Conservation (phyloP, 352 stramenopile genomes). For the Pythium biforme region DNA sequence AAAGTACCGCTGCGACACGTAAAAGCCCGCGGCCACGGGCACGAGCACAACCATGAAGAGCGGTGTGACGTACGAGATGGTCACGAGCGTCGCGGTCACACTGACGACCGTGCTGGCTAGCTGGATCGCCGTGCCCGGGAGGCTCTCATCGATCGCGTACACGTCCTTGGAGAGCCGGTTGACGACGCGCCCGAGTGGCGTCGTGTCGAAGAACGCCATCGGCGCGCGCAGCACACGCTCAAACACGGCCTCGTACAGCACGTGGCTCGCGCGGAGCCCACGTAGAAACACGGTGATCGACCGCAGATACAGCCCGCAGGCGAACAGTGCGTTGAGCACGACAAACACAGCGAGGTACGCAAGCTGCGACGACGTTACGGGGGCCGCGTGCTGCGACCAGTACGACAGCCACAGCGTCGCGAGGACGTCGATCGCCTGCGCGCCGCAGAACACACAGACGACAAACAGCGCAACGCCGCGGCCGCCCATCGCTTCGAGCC, state of each 20-base stretch:
- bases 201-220: slow-evolving; percentile 83
- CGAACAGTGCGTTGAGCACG: slow-evolving; percentile 60
- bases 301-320: slow-evolving; percentile 60
- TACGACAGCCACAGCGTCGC: slow-evolving; percentile 92
- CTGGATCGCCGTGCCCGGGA: slow-evolving; percentile 62
- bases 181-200: slow-evolving; percentile 69
- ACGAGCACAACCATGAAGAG: slow-evolving; percentile 68
- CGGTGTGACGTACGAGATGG: slow-evolving; percentile 68
- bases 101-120: slow-evolving; percentile 69
- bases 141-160: slow-evolving; percentile 71
- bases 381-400: slow-evolving; percentile 78
- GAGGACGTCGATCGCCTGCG: slow-evolving; percentile 47
- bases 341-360: slow-evolving; percentile 86
- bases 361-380: slow-evolving; percentile 44
- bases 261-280: slow-evolving; percentile 54
- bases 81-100: slow-evolving; percentile 57
- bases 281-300: slow-evolving; percentile 55
- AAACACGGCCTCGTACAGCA: slow-evolving; percentile 65
- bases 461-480: slow-evolving; percentile 44
- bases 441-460: slow-evolving; percentile 47
- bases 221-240: slow-evolving; percentile 59
- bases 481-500: slow-evolving; percentile 68
- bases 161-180: slow-evolving; percentile 81
- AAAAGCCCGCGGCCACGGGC: slow-evolving; percentile 65
- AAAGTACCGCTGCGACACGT: slow-evolving; percentile 90